A percentile compares a stretch with the other conserved stretches of the same genome.
These are phyloP conservation scores for Nakaseomyces nivariensis DNA, from an alignment of 1,139 yeast species.

Conservation along the genomic window DNA sequence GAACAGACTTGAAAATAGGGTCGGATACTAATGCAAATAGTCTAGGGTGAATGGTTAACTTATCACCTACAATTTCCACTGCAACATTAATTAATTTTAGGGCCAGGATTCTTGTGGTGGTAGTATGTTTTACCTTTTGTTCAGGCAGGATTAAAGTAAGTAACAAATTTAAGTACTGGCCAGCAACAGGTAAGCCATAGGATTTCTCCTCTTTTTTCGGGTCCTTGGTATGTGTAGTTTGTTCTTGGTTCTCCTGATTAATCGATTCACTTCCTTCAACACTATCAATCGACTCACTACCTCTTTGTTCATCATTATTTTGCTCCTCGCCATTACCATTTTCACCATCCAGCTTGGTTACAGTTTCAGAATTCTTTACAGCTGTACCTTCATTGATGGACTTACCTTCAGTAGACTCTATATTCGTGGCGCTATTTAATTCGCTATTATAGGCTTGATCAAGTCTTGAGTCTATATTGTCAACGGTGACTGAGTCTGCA, in stretches of 20 bases:
- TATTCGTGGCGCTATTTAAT: neutral
- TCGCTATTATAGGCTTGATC: neutral
- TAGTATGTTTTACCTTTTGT: conserved; percentile 77
- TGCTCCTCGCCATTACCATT: neutral
- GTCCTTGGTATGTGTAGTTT: no score
- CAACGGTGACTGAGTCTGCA: neutral
- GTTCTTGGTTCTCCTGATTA: neutral
- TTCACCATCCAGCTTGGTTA: neutral
- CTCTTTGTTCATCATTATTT: neutral
- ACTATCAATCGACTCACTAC: neutral
- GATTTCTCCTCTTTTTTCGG: conserved; percentile 11
- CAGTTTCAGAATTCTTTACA: neutral
- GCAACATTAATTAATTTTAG: conserved; percentile 66
- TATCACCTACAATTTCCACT: conserved; percentile 70
- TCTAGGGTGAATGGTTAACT: conserved; percentile 55
- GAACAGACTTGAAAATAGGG: conserved; percentile 70
- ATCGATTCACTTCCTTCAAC: neutral
- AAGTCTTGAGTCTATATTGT: neutral
- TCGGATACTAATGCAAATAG: conserved; percentile 63
- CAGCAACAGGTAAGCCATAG: conserved; percentile 33
- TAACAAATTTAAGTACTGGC: conserved; percentile 49
- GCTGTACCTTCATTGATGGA: neutral
- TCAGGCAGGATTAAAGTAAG: conserved; percentile 80
- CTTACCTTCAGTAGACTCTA: neutral
- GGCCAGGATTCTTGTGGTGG: conserved; percentile 77